phyloP scores from a whole-genome alignment of 2,329 filamentous ascomycete species.

The Botrytis paeoniae region DNA sequence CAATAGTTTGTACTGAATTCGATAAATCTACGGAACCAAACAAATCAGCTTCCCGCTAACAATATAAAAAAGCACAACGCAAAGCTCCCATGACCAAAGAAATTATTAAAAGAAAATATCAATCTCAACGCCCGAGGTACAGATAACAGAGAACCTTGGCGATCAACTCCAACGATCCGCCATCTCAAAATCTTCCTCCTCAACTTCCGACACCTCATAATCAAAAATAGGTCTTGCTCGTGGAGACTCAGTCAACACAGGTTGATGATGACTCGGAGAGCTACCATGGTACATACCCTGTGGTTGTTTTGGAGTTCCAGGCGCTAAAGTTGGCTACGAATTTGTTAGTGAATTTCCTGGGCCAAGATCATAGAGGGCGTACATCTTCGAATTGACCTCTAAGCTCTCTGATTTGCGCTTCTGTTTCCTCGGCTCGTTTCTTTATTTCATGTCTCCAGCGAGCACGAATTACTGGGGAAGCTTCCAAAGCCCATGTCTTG shows the following conservation, averaged over 20 bases:
- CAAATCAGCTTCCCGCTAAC: slow-evolving; percentile 36
- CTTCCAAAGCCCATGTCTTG: slow-evolving; percentile 33
- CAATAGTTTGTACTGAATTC: slow-evolving; percentile 24
- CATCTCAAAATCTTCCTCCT: slow-evolving; percentile 33
- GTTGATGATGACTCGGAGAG: slow-evolving; percentile 15
- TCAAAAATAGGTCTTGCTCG: slow-evolving; percentile 25
- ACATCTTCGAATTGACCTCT: slow-evolving; percentile 23
- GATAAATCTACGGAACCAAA: slow-evolving; percentile 35
- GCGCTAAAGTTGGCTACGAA: slow-evolving; percentile 18
- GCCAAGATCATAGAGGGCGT: slow-evolving; percentile 9
- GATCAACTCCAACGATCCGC: slow-evolving; percentile 20
- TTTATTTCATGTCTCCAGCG: slow-evolving; percentile 32
- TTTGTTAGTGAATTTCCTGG: slow-evolving; percentile 3
- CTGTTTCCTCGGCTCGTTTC: slow-evolving; percentile 27
- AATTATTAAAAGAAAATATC: neutral
- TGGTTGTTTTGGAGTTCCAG: slow-evolving; percentile 23
- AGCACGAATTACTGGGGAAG: slow-evolving; percentile 25
- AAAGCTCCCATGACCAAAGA: slow-evolving; percentile 2
- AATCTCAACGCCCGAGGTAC: slow-evolving; percentile 2
- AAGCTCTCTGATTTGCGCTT: slow-evolving; percentile 33
- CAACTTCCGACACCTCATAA: slow-evolving; percentile 32
- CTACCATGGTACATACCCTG: slow-evolving; percentile 26
- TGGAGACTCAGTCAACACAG: slow-evolving; percentile 24
- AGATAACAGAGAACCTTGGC: neutral
- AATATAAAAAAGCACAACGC: slow-evolving; percentile 17